Evolutionary conservation across 257 asterid genomes (phyloP), one percentile per base, ranked within the genome.

Genomic region (Primulina tabacum): DNA sequence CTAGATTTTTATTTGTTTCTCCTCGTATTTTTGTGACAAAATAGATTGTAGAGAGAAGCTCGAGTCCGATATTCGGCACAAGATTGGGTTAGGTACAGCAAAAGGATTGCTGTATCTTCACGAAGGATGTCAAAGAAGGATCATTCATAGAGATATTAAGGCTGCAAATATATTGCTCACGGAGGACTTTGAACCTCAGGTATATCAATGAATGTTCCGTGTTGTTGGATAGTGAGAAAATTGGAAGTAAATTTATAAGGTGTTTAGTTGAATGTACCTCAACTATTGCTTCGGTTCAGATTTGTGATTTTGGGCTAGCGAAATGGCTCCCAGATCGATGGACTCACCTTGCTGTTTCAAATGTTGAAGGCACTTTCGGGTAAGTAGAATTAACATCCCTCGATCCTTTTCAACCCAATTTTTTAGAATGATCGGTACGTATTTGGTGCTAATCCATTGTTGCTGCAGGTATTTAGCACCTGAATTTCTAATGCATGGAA

Each of bases 401-500:
- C 53, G 0, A 34, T 32, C 10, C 64, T 16, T 66, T 7, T 21
- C 6, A 11, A 50, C 50, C 17, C 16, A 10, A 12, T 9, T 50
- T 56, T 8, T 18, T 18, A 24, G 21, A 10, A 57, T 2, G 37
- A 38, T 65, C 26, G 10, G 21, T 24, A n/a, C n/a, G n/a, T n/a
- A 1, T 43, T 32, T 17, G 5, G 4, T 34, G 26, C 26, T 30
- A 38, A 62, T 74, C 24, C 33, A 5, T 55, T 50, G 57, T 16
- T 29, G 18, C 26, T 75, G 35, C 81, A 84, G 89, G 32, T 84
- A 84, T 68, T 83, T 82, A 53, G 89, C 89, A 17, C 89, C 89
- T 0, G 89, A 84, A 77, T 84, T 76, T 80, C 75, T 84, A 63
- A 82, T 84, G 89, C 89, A 84, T 12, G 89, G 89, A 33, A 82